Evolutionary conservation across 2,329 filamentous ascomycete genomes (phyloP), one percentile per base, ranked within the genome.

Genomic region (Colletotrichum sp.): DNA sequence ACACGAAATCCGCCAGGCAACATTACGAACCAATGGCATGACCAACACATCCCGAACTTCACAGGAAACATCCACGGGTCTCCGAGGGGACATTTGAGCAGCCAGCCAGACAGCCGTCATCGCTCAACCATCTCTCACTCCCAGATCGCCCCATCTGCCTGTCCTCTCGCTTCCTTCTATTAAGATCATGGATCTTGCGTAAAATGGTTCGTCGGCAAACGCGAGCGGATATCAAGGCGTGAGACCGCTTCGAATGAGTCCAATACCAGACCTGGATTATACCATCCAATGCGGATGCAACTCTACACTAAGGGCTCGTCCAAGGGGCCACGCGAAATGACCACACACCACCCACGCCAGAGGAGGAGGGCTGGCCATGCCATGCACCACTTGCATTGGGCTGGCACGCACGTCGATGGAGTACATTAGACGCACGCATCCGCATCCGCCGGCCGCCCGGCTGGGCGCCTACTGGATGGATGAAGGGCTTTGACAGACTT

Each of bases 241-340:
- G 28, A 63, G 21, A 28, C 34, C 59, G 69, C 32, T 66, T 57
- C 63, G 7, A 39, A 49, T 36, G 16, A 62, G 64, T 13, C 49
- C 59, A 39, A 64, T 62, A 76, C 66, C 32, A 74, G 44, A 34
- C 26, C 71, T 65, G 75, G 71, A 67, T 52, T 75, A 75, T 75
- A 76, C 34, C 75, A 71, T 76, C 71, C 26, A 66, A 70, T 71
- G 62, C 71, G 71, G 75, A 67, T 75, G 70, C 71, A 30, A 75
- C 73, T 52, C 44, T 59, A 21, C 30, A 64, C 49, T 66, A 67
- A 66, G 65, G 73, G 69, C 69, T 69, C 28, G 55, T 32, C 21
- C 32, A 36, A 57, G 68, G 73, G 66, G 71, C 64, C 74, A 70
- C 44, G 71, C 74, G 74, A 76, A 76, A 76, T 76, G 74, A 70